Percentiles rank a stretch among this genome's conserved stretches.
Evolutionary conservation across 1,139 yeast genomes (phyloP).

Genomic region (Yamadazyma pseudoaaseri): DNA sequence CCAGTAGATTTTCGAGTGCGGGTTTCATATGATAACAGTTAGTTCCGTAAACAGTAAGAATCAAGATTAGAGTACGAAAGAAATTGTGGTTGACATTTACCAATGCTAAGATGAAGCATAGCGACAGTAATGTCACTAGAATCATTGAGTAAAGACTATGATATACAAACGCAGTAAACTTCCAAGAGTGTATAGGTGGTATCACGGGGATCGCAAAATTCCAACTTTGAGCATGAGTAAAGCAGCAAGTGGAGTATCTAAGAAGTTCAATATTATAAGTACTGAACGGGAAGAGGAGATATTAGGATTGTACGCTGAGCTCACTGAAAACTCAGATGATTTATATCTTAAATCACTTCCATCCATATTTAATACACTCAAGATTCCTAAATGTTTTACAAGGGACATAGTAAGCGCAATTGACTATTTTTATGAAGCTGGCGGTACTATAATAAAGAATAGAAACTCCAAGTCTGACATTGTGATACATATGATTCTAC

Average conservation of each 20-base stretch:
- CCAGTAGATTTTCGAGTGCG: slow-evolving; percentile 1
- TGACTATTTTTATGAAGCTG: slow-evolving; percentile 34
- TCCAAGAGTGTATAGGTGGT: no score
- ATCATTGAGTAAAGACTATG: no score
- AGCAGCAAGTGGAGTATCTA: slow-evolving; percentile 1
- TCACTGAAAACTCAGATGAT: slow-evolving; percentile 28
- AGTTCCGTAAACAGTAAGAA: not conserved
- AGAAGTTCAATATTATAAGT: slow-evolving; percentile 17
- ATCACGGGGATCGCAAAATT: not conserved
- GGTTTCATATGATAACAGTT: slow-evolving; percentile 2
- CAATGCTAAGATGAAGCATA: no score
- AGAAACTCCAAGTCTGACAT: slow-evolving; percentile 22
- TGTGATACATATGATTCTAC: slow-evolving; percentile 24
- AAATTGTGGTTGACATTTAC: no score
- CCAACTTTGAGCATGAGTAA: not conserved
- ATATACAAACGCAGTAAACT: no score
- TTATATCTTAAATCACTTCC: slow-evolving; percentile 28
- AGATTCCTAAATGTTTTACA: slow-evolving; percentile 33
- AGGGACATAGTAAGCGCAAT: slow-evolving; percentile 32
- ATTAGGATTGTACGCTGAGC: slow-evolving; percentile 25
- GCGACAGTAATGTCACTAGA: no score
- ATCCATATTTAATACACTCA: slow-evolving; percentile 21
- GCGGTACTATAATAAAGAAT: slow-evolving; percentile 8
- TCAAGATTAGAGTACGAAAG: not conserved
- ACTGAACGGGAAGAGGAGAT: slow-evolving; percentile 33